Evolutionary conservation across 371 early-diverging fungal species (phyloP).

Genomic region (Mucor velutinosus): DNA sequence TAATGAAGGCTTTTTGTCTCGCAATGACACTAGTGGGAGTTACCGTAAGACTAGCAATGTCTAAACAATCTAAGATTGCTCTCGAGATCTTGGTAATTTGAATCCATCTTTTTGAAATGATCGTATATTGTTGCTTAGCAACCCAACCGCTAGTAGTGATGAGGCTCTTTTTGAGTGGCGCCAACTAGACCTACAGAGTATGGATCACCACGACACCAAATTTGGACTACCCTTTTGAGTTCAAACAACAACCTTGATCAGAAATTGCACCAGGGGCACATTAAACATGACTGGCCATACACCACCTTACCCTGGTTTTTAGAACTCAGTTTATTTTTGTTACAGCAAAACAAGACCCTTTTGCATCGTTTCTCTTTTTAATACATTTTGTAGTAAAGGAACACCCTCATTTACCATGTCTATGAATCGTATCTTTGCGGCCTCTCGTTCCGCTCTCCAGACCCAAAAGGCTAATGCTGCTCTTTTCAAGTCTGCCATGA

Average conservation of each 20-base stretch:
- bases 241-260: background rate
- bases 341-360: background rate
- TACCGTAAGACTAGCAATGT: too few relatives aligned
- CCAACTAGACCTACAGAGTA: too few relatives aligned
- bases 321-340: slow-evolving; percentile 4
- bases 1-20: too few relatives aligned
- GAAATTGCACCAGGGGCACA: slow-evolving; percentile 2
- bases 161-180: too few relatives aligned
- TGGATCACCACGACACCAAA: background rate
- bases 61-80: too few relatives aligned
- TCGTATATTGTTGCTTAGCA: too few relatives aligned
- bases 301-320: background rate
- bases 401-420: background rate
- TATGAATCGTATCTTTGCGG: slow-evolving; percentile 8
- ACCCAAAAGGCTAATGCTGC: slow-evolving; percentile 33
- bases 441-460: slow-evolving; percentile 22
- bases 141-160: too few relatives aligned
- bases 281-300: background rate
- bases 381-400: background rate
- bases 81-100: background rate
- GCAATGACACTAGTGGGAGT: too few relatives aligned
- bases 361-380: slow-evolving; percentile 5
- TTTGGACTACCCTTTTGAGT: background rate
- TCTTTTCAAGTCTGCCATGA: slow-evolving; percentile 23
- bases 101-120: background rate